Evolutionary conservation across 805 yeast genomes (phyloP).

Genomic region (Saccharomycopsis oosterbeekiorum): DNA sequence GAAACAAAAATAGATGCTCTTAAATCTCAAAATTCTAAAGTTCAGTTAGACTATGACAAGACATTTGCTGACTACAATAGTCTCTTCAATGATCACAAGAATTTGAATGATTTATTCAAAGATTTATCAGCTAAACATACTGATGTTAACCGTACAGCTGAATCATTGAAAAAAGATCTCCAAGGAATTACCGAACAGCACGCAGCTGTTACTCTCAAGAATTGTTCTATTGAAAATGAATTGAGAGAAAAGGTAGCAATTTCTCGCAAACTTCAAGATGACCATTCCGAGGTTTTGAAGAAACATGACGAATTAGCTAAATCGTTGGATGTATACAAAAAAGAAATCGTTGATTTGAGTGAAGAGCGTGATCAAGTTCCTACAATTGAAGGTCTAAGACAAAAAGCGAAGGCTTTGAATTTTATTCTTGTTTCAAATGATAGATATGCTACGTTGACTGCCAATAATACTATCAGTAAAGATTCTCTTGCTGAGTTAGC

Average conservation of each 20-base stretch:
- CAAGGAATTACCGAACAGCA: background rate
- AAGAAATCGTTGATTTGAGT: constrained; percentile 15
- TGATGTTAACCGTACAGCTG: background rate
- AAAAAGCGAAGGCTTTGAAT: constrained; percentile 31
- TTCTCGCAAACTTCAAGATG: background rate
- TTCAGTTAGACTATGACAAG: constrained; percentile 11
- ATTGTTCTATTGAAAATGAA: background rate
- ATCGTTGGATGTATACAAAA: constrained; percentile 4
- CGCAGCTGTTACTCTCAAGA: background rate
- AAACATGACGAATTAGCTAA: background rate
- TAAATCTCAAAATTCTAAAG: background rate
- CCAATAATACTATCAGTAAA: constrained; percentile 13
- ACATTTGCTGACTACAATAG: constrained; percentile 13
- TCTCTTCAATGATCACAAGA: constrained; percentile 8
- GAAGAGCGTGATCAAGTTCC: constrained; percentile 14
- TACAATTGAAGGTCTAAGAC: constrained; percentile 13
- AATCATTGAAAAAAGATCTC: background rate
- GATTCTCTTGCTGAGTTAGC: constrained; percentile 33
- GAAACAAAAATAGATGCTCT: background rate
- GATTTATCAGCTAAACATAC: background rate
- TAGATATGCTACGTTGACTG: constrained; percentile 26
- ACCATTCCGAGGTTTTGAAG: background rate
- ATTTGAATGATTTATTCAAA: constrained; percentile 1
- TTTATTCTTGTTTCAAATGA: constrained; percentile 35
- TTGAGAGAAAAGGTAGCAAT: background rate